Evolutionary conservation across 768 basidiomycete genomes (phyloP).

Genomic region (Suillus plorans): DNA sequence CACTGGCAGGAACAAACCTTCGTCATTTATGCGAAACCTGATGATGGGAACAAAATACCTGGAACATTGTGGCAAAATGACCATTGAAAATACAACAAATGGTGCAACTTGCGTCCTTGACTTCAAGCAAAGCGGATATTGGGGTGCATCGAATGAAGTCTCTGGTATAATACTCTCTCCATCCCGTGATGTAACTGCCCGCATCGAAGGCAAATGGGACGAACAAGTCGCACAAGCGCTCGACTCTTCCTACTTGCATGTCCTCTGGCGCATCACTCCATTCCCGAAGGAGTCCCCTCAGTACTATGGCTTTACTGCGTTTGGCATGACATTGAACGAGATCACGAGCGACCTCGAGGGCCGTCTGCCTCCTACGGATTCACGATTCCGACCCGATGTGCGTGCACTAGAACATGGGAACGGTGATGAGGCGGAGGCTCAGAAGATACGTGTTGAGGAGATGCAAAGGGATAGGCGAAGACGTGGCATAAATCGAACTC

Average conservation of each 20-base stretch:
- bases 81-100: conserved; percentile 60
- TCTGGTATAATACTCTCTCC: conserved; percentile 56
- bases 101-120: conserved; percentile 67
- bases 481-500: conserved; percentile 54
- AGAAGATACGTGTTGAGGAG: conserved; percentile 74
- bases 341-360: conserved; percentile 63
- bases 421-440: conserved; percentile 65
- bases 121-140: conserved; percentile 85
- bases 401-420: conserved; percentile 79
- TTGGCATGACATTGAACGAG: conserved; percentile 80
- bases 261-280: conserved; percentile 75
- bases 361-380: conserved; percentile 77
- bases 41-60: conserved; percentile 91
- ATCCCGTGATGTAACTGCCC: conserved; percentile 53
- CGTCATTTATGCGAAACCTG: conserved; percentile 85
- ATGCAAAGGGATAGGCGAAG: conserved; percentile 72
- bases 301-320: conserved; percentile 82
- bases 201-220: conserved; percentile 90
- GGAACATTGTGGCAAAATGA: conserved; percentile 81
- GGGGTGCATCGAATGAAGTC: conserved; percentile 76
- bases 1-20: conserved; percentile 71
- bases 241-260: conserved; percentile 64
- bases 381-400: conserved; percentile 78
- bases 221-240: conserved; percentile 71
- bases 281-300: conserved; percentile 71